Conservation (phyloP, 805 yeast species). For the Kuraishia cidri region DNA sequence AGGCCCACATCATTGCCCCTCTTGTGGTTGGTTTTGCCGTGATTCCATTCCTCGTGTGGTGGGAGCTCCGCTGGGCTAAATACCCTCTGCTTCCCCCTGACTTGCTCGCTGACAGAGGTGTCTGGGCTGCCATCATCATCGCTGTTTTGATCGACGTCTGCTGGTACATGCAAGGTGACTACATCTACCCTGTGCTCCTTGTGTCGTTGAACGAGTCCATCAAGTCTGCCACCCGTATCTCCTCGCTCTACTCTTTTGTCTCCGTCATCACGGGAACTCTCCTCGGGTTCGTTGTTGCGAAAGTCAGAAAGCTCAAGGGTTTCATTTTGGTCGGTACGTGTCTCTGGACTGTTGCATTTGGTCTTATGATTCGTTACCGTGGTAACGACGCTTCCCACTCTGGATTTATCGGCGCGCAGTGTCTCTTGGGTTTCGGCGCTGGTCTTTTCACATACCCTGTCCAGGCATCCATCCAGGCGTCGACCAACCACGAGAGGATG, state of each 20-base stretch:
- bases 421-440: conserved; percentile 64
- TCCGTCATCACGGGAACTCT: conserved; percentile 53
- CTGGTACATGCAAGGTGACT: conserved; percentile 65
- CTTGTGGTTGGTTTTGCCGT: conserved; percentile 56
- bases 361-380: conserved; percentile 48
- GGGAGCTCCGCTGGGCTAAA: conserved; percentile 48
- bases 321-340: conserved; percentile 51
- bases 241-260: conserved; percentile 54
- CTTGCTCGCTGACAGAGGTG: conserved; percentile 58
- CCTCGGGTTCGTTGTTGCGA: conserved; percentile 43
- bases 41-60: conserved; percentile 47
- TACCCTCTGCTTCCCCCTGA: conserved; percentile 58
- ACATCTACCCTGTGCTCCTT: conserved; percentile 54
- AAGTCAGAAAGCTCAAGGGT: conserved; percentile 42
- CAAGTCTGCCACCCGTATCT: conserved; percentile 60
- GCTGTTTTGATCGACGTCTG: conserved; percentile 51
- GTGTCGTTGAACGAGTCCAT: conserved; percentile 54
- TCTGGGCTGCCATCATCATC: conserved; percentile 60
- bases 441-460: conserved; percentile 63
- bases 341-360: conserved; percentile 49
- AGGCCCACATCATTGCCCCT: conserved; percentile 58
- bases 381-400: conserved; percentile 33
- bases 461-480: conserved; percentile 51
- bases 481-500: conserved; percentile 54
- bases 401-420: conserved; percentile 59